A percentile compares a stretch with the other conserved stretches of the same genome.
phyloP scores from a whole-genome alignment of 2,329 filamentous ascomycete species.

The Microthyrium microscopicum region DNA sequence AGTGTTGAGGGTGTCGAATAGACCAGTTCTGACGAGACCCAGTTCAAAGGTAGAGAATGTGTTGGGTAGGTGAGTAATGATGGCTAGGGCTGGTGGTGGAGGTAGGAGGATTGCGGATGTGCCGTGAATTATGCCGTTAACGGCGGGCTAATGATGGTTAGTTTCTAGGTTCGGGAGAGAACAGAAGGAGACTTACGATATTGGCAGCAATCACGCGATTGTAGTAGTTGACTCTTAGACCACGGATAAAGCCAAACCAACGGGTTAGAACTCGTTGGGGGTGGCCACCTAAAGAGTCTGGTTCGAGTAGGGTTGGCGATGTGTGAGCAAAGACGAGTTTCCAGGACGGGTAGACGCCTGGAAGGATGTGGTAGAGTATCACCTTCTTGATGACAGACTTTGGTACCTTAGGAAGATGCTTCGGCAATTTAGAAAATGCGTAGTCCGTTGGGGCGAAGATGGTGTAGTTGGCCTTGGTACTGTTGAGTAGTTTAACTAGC shows the following conservation, averaged over 20 bases:
- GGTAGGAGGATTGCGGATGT: constrained; percentile 62
- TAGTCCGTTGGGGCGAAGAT: constrained; percentile 64
- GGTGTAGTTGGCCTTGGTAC: constrained; percentile 58
- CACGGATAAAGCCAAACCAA: constrained; percentile 39
- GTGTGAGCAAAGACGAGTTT: constrained; percentile 56
- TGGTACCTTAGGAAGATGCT: constrained; percentile 41
- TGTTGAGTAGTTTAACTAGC: constrained; percentile 57
- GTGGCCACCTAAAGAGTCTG: constrained; percentile 42
- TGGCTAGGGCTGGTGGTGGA: constrained; percentile 46
- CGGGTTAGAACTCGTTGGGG: constrained; percentile 58
- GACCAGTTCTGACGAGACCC: constrained; percentile 56
- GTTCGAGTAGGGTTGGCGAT: constrained; percentile 50
- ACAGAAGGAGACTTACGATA: constrained; percentile 36
- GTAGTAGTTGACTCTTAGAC: constrained; percentile 62
- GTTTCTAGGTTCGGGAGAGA: background rate
- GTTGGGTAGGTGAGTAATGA: constrained; percentile 48
- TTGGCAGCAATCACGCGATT: constrained; percentile 52
- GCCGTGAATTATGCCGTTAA: constrained; percentile 69
- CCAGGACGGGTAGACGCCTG: constrained; percentile 48
- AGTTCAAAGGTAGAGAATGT: constrained; percentile 67
- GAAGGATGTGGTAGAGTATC: constrained; percentile 58
- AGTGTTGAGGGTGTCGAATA: constrained; percentile 42
- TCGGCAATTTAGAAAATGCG: constrained; percentile 53
- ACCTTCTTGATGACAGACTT: constrained; percentile 55
- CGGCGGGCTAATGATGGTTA: constrained; percentile 36